Base-by-base conservation (phyloP, 2,329 filamentous ascomycete genomes). In the Thelonectria discophora region DNA sequence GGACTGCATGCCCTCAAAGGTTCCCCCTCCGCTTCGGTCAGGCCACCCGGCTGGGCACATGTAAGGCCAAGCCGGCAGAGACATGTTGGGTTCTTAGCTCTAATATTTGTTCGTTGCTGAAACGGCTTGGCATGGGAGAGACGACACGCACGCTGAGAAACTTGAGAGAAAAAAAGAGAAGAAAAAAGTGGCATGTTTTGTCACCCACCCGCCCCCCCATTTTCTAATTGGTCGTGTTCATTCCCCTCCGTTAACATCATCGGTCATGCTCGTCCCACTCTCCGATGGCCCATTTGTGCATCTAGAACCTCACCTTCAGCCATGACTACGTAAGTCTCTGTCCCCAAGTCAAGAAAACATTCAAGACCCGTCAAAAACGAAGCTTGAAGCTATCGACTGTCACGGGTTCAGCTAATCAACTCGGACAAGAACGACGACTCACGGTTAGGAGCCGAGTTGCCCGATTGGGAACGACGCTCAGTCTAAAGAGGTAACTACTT, bases 301-400 rank as follows among this genome's bases (percentile, higher is more conserved):
- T 24, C 34, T 37, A 59, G 57, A 59, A 49, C 37, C 20, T 45
- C 27, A 32, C 13, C 17, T 13, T 39, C n/a, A n/a, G n/a, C n/a
- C 20, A 21, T 15, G 32, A 34, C 32, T 34, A 34, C 32, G 24
- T 24, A 24, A 24, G 24, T 24, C 24, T 34, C 32, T 34, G 3
- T 3, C 12, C 10, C 42, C 17, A 18, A 18, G 8, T 18, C 21
- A 45, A 18, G 12, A 9, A 18, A 45, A 6, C 7, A 43, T 4
- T n/a, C 10, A 18, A 42, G 8, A n/a, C 4, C 15, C 3, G n/a
- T 9, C 9, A 3, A 45, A 20, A 11, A n/a, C n/a, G 9, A 45
- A 7, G 42, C 42, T 45, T 45, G 42, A 45, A n/a, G 17, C 42
- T 45, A 45, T 42, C 17, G 42, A 45, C 24, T 24, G 42, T 45